Conservation (phyloP, 1,284 basidiomycete genomes). For the Cryptococcus floricola region DNA sequence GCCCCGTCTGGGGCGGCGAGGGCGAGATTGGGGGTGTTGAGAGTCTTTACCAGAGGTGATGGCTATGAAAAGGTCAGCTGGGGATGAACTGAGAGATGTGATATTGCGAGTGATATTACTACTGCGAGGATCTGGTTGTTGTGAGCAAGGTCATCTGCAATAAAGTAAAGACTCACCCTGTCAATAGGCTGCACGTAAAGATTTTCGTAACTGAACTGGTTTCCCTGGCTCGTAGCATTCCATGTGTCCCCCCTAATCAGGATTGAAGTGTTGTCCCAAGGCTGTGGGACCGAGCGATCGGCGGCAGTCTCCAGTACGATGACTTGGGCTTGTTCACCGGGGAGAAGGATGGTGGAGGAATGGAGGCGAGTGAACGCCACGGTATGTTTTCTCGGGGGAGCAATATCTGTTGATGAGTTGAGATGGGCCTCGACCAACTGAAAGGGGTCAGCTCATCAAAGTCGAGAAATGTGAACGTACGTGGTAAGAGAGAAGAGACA, state of each 20-base stretch:
- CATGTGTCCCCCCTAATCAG: slow-evolving; percentile 21
- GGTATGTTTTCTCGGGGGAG: slow-evolving; percentile 21
- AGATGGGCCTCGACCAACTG: slow-evolving; percentile 23
- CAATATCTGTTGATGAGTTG: slow-evolving; percentile 23
- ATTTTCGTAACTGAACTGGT: slow-evolving; percentile 14
- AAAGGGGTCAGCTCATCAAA: neutral
- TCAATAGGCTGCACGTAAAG: slow-evolving; percentile 25
- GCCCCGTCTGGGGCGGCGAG: slow-evolving; percentile 20
- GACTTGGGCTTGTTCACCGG: slow-evolving; percentile 29
- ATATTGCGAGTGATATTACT: neutral
- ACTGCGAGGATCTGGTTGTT: slow-evolving; percentile 6
- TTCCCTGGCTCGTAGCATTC: slow-evolving; percentile 19
- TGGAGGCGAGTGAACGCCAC: slow-evolving; percentile 20
- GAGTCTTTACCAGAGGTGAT: slow-evolving; percentile 17
- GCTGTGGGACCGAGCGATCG: slow-evolving; percentile 7
- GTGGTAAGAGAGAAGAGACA: slow-evolving; percentile 24
- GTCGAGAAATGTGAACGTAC: slow-evolving; percentile 11
- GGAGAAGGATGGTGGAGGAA: slow-evolving; percentile 10
- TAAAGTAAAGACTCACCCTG: slow-evolving; percentile 13
- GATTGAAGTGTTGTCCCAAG: slow-evolving; percentile 10
- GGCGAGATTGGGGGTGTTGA: slow-evolving; percentile 15
- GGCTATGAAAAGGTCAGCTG: slow-evolving; percentile 11
- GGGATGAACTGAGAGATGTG: neutral
- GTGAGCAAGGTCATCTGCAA: neutral
- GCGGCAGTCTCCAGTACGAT: slow-evolving; percentile 30